Base-by-base conservation (phyloP, 2,329 filamentous ascomycete species). In the Microcyclospora pomicola region DNA sequence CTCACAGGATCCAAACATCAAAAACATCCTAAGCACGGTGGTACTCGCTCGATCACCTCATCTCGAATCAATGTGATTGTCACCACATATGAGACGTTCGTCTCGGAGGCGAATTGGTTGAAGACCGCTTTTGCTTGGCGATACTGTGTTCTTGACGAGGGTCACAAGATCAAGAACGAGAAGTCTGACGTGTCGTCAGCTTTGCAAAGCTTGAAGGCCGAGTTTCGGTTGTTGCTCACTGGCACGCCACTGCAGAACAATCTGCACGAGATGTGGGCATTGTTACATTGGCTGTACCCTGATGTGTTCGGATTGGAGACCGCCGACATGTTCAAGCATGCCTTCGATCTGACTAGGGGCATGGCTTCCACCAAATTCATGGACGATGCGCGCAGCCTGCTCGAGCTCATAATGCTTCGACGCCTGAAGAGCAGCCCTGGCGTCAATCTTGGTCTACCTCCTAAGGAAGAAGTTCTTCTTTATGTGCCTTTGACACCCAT, bases 201-300 rank as follows among this genome's bases (percentile, higher is more conserved):
- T 2, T 47, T 72, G 3, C 62, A 64, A 28, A 56, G 52, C 12
- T 47, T 72, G 24, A 58, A 58, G 13, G 60, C 68, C 0, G 66
- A 71, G 34, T 65, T 63, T 40, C 65, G 68, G 6, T 52, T 72
- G 7, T 63, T 72, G 1, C 49, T 73, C 3, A 72, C 68, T 0
- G 69, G 64, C 2, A 77, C 73, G 0, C 73, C 72, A 0, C 58
- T 76, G 0, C 73, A 76, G 42, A 77, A 76, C 42, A 70, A 77
- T 38, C 54, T 77, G 0, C 55, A 59, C 2, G 72, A 76, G 48
- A 59, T 75, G 42, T 76, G 72, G 72, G 66, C 69, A 0, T 53
- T 76, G 1, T 55, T 75, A 0, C 67, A 71, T 35, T 76, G 69
- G 68, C 59, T 76, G 0, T 72, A 70, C 31, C 71, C 71, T 0